Percentiles rank a stretch among this genome's conserved stretches.
Conservation (phyloP, 352 stramenopile genomes). For the Phytophthora ohioensis region DNA sequence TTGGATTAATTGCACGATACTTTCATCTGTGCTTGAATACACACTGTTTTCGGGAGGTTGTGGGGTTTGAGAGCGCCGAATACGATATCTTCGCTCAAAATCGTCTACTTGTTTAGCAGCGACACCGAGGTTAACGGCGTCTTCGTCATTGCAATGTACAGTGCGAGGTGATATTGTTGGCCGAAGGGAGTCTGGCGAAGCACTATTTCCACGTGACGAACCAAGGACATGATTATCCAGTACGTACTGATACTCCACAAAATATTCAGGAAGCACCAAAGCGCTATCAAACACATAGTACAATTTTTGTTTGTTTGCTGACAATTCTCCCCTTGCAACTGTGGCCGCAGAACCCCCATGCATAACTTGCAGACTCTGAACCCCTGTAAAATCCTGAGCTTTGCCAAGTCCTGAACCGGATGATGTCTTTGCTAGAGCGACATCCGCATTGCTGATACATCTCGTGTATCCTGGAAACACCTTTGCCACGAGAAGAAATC, state of each 20-base stretch:
- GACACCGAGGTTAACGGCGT: constrained; percentile 41
- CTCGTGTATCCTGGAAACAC: constrained; percentile 85
- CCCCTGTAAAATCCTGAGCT: constrained; percentile 43
- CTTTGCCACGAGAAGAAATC: constrained; percentile 80
- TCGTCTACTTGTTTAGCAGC: constrained; percentile 48
- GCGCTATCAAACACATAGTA: constrained; percentile 87
- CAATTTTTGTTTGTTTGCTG: constrained; percentile 57
- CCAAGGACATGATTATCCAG: constrained; percentile 10
- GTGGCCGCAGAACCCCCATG: constrained; percentile 21
- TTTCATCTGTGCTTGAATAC: constrained; percentile 36
- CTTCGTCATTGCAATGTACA: constrained; percentile 35
- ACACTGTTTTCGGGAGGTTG: constrained; percentile 17
- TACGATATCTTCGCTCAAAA: constrained; percentile 73
- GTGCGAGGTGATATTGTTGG: constrained; percentile 16
- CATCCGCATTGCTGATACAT: constrained; percentile 34
- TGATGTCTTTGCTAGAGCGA: constrained; percentile 25
- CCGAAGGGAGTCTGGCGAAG: not conserved
- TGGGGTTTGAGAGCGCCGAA: constrained; percentile 47
- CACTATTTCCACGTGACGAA: constrained; percentile 13
- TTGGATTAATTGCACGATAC: constrained; percentile 42
- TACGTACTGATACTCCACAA: constrained; percentile 86
- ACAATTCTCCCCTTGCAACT: constrained; percentile 20
- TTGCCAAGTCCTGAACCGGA: constrained; percentile 30
- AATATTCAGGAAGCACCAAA: constrained; percentile 85
- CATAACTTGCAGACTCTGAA: constrained; percentile 70